These are phyloP conservation scores for Ehretia macrophylla DNA, from an alignment of 257 asterid genomes.

Conservation along the genomic window DNA sequence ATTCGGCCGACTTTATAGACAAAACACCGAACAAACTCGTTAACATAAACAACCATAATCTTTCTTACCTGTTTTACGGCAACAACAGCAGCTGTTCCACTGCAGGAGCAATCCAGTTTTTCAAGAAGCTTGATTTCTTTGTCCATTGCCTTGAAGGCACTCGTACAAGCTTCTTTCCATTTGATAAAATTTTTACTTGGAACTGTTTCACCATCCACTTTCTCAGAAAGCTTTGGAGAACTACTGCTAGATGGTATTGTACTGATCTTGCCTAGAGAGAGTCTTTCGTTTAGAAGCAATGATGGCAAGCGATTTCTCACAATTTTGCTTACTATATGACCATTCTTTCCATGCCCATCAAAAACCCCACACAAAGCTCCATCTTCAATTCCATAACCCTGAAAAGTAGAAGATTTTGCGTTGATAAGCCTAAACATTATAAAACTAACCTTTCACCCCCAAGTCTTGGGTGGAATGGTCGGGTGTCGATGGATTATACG, in stretches of 20 bases:
- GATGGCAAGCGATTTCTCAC: constrained; percentile 68
- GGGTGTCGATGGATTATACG: no score
- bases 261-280: constrained; percentile 27
- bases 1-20: no score
- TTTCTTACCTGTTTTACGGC: constrained; percentile 58
- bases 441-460: background rate
- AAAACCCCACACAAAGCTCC: constrained; percentile 66
- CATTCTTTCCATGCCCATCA: constrained; percentile 84
- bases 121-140: constrained; percentile 51
- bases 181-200: constrained; percentile 33
- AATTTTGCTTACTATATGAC: constrained; percentile 60
- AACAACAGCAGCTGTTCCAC: constrained; percentile 73
- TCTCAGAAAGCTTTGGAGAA: constrained; percentile 16
- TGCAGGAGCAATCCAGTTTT: constrained; percentile 51
- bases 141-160: constrained; percentile 65
- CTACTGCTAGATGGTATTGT: constrained; percentile 4
- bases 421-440: background rate
- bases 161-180: constrained; percentile 65
- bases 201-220: constrained; percentile 19
- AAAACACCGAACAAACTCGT: no score
- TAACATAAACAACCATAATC: background rate
- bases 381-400: constrained; percentile 72
- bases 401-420: constrained; percentile 2
- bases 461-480: no score
- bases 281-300: constrained; percentile 48